Evolutionary conservation across 768 basidiomycete species (phyloP).

Genomic region (Hemileccinum impolitum): DNA sequence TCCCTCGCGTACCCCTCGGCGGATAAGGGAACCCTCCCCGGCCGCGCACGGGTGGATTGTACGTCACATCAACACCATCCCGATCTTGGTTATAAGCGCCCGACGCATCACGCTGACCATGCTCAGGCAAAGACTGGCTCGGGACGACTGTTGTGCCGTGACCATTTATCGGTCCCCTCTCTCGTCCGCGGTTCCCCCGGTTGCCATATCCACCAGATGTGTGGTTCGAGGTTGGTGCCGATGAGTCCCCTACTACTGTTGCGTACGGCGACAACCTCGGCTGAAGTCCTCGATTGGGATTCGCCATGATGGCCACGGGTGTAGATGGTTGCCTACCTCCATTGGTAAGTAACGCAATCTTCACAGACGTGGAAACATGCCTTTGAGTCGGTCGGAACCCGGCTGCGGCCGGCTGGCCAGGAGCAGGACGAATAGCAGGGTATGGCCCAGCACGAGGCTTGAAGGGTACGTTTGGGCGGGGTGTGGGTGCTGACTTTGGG

Average conservation of each 20-base stretch:
- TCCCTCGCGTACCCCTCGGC: constrained; percentile 27
- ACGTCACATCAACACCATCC: constrained; percentile 2
- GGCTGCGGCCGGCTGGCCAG: constrained; percentile 52
- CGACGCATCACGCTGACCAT: not conserved
- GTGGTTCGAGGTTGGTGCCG: constrained; percentile 1
- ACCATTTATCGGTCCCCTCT: constrained; percentile 11
- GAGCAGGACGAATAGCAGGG: constrained; percentile 53
- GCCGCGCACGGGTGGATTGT: constrained; percentile 21
- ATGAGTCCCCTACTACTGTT: constrained; percentile 5
- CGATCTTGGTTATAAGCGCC: not conserved
- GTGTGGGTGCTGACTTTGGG: constrained; percentile 49
- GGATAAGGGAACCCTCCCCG: constrained; percentile 18
- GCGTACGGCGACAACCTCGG: constrained; percentile 8
- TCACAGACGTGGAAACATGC: not conserved
- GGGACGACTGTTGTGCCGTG: not conserved
- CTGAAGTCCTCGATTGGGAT: constrained; percentile 53
- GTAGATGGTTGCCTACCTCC: constrained; percentile 32
- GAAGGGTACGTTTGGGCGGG: constrained; percentile 51
- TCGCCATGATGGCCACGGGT: constrained; percentile 70
- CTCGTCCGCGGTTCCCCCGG: constrained; percentile 7
- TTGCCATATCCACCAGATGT: not conserved
- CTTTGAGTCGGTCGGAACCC: constrained; percentile 58
- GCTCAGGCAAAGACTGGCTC: not conserved
- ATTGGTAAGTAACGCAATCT: not conserved
- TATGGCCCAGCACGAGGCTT: constrained; percentile 66